Conservation (phyloP, 345 rosid species). For the Turnera subulata region DNA sequence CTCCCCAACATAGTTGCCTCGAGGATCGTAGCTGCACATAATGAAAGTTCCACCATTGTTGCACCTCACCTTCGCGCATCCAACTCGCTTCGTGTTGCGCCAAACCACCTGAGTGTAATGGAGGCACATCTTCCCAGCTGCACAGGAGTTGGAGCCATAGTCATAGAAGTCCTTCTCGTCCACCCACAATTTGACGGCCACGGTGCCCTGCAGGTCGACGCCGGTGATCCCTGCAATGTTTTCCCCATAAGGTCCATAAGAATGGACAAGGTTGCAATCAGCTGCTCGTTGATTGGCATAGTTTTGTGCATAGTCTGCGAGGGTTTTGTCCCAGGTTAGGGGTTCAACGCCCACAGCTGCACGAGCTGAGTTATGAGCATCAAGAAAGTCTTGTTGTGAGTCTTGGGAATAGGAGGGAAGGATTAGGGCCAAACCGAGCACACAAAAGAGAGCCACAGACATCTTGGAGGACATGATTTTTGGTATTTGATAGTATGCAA, state of each 20-base stretch:
- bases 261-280: slow-evolving; percentile 12
- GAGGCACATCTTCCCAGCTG: neutral
- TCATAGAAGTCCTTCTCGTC: slow-evolving; percentile 8
- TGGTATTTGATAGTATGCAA: no score
- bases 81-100: slow-evolving; percentile 8
- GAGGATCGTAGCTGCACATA: slow-evolving; percentile 14
- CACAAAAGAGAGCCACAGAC: neutral
- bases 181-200: slow-evolving; percentile 17
- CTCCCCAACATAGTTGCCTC: slow-evolving; percentile 10
- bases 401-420: slow-evolving; percentile 6
- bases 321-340: slow-evolving; percentile 6
- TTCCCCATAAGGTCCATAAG: slow-evolving; percentile 14
- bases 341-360: slow-evolving; percentile 3
- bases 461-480: no score
- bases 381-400: slow-evolving; percentile 11
- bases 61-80: slow-evolving; percentile 17
- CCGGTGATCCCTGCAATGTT: slow-evolving; percentile 1
- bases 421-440: neutral
- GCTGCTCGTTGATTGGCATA: neutral
- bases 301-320: slow-evolving; percentile 2
- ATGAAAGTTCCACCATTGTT: slow-evolving; percentile 10
- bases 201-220: slow-evolving; percentile 4
- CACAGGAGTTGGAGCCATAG: slow-evolving; percentile 8
- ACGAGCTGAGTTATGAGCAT: slow-evolving; percentile 18
- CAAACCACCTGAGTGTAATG: slow-evolving; percentile 20